Evolutionary conservation across 2,329 filamentous ascomycete species (phyloP), one percentile per base, ranked within the genome.

Genomic region (Drechslerella dactyloides): DNA sequence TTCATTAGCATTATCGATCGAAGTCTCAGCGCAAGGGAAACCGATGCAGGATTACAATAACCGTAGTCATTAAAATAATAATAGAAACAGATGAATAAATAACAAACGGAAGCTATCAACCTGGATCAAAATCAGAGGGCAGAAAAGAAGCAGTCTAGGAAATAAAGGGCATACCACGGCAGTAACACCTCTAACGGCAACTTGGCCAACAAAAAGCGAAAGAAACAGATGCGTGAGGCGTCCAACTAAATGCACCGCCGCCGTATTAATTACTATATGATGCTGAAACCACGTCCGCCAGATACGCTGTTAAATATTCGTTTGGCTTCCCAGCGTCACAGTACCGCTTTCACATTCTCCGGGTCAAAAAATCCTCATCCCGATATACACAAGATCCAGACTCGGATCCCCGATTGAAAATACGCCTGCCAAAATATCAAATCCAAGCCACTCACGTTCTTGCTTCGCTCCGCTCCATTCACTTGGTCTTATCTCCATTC

Each of bases 401-500:
- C 40, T 46, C 37, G 61, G 24, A 33, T 33, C 50, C 37, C 15
- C 23, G 17, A 11, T 10, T 17, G 24, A 27, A 61, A 40, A 21
- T 30, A 46, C 24, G 35, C 44, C 44, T 48, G n/a, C n/a, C 44
- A 23, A 48, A 46, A 58, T 15, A 33, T 52, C 10, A 11, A 53
- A 53, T 10, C 23, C 50, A 27, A 53, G n/a, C 23, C 61, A 35
- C 7, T 30, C 13, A 30, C 30, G 42, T 58, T 42, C 13, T 27
- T 33, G 21, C 40, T 10, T 19, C 51, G 44, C 19, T 21, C 17
- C 44, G 15, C 19, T 10, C 15, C 23, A 27, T 46, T 59, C 66
- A 73, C 33, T 73, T 52, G 13, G 63, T 40, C 63, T 73, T 73
- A 4, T 63, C 57, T n/a, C 69, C 63, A 17, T 68, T 73, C 52